Base-by-base conservation (phyloP, 192 early-diverging fungal species). In the Pilobolus umbonatus region DNA sequence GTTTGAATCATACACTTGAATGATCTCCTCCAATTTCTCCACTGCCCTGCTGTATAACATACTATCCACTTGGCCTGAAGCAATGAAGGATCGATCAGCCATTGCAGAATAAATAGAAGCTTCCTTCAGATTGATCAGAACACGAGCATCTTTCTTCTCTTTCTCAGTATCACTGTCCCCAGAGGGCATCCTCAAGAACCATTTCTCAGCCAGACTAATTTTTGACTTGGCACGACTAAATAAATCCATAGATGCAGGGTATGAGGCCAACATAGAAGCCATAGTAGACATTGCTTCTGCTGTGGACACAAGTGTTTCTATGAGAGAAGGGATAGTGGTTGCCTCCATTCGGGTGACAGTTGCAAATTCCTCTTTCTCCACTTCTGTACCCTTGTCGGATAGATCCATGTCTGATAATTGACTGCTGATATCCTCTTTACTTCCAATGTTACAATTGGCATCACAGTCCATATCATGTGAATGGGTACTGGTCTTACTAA, bases 241-340 rank as follows among this genome's bases (percentile, higher is more conserved):
- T 32, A 72, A 67, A 9, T 60, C 51, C 44, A 62, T 61, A 3
- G 75, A 69, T 7, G 57, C 64, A 3, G 69, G 69, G 22, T 65
- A 63, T 24, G 61, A 61, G 2, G 71, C 75, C 39, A 79, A 59
- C 60, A 82, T 67, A 24, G 74, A 77, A 4, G 73, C 80, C 61
- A 79, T 61, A 1, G 72, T 75, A 4, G 75, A 68, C 62, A 79
- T 59, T 4, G 80, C 71, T 44, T 78, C 67, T 3, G 75, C 71
- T 12, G 71, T 71, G 0, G 80, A 72, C 35, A 77, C 61, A 29
- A 82, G 59, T 0, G 80, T 82, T 17, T 82, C 80, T 24, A 82
- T 75, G 24, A 82, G 47, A 11, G 74, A 67, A 1, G 65, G 65
- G 10, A 68, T 63, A 17, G 75, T 74, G 19, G 62, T 68, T 26